Evolutionary conservation across 2,329 filamentous ascomycete species (phyloP), one percentile per base, ranked within the genome.

Genomic region (Trichoderma simmonsii): DNA sequence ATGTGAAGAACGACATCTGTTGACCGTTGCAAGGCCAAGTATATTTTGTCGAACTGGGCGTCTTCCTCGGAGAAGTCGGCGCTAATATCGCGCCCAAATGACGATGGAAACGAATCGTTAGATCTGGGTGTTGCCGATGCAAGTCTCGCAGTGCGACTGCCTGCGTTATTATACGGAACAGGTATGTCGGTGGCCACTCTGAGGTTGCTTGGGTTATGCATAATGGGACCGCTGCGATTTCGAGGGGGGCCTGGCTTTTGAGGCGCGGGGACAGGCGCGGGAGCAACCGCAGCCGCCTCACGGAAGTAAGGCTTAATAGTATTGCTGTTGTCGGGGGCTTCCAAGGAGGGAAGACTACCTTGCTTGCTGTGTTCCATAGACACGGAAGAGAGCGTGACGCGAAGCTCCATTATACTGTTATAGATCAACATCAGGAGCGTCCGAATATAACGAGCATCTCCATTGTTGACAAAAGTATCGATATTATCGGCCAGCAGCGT

Each of bases 41-140:
- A 97, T 26, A 98, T 93, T 73, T 86, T 89, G 74, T 97, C 95
- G 75, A 97, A 97, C 32, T 91, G 87, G 18, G 88, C 87, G 76
- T 97, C 94, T 74, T 97, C 93, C 74, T 94, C 92, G 3, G 87
- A 88, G 64, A 91, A 88, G 65, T 94, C 92, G 11, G 89, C 80
- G 56, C 87, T 85, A 34, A 85, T 83, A 69, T 85, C 78, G 32
- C 79, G 79, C 26, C 76, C 80, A 36, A 85, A 84, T 4, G 85
- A 83, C 0, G 91, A 90, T 2, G 85, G 86, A 79, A 96, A 97
- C 0, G 93, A 93, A 77, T 97, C 94, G 57, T 91, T 92, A 8
- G 93, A 97, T 28, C 93, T 90, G 60, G 94, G 93, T 1, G 93
- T 97, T n/a, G 86, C 87, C 74, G 83, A 89, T 70, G 80, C 87